Conservation (phyloP, 352 stramenopile species). For the Globisporangium takayamanum region DNA sequence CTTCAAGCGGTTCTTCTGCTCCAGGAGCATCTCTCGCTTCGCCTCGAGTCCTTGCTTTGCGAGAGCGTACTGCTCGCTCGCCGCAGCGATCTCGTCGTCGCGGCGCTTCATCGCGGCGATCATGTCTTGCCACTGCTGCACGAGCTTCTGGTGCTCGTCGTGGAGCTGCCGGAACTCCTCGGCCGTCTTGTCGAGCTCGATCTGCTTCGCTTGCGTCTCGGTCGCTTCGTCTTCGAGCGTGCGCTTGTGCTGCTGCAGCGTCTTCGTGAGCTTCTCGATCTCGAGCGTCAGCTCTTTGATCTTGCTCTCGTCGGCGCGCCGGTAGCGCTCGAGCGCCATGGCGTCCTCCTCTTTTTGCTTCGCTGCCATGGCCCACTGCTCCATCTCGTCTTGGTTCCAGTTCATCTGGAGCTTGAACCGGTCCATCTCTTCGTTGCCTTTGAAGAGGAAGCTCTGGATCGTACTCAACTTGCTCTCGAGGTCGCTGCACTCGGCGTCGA, state of each 20-base stretch:
- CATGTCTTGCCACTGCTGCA: slow-evolving; percentile 93
- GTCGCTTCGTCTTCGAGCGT: slow-evolving; percentile 79
- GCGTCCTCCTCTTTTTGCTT: slow-evolving; percentile 96
- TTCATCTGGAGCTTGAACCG: slow-evolving; percentile 96
- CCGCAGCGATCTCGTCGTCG: slow-evolving; percentile 90
- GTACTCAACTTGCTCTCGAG: slow-evolving; percentile 83
- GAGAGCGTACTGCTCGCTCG: slow-evolving; percentile 86
- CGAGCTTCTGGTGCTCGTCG: slow-evolving; percentile 89
- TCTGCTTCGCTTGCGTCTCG: slow-evolving; percentile 93
- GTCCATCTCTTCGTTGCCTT: slow-evolving; percentile 93
- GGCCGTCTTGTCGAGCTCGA: slow-evolving; percentile 94
- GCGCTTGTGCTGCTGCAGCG: slow-evolving; percentile 72
- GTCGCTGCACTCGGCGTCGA: slow-evolving; percentile 68
- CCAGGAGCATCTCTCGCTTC: slow-evolving; percentile 64
- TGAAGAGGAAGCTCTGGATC: slow-evolving; percentile 89
- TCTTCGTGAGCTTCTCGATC: slow-evolving; percentile 91
- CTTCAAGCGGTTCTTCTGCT: slow-evolving; percentile 78
- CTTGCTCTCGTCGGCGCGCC: slow-evolving; percentile 90
- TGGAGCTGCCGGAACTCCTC: slow-evolving; percentile 92
- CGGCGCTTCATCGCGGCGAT: slow-evolving; percentile 91
- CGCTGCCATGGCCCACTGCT: slow-evolving; percentile 94
- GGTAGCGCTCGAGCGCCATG: slow-evolving; percentile 91
- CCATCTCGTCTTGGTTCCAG: slow-evolving; percentile 97
- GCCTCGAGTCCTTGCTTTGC: slow-evolving; percentile 41
- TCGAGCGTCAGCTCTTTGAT: slow-evolving; percentile 93